Base-by-base conservation (phyloP, 331 rosid species). In the Spiraea crenata region DNA sequence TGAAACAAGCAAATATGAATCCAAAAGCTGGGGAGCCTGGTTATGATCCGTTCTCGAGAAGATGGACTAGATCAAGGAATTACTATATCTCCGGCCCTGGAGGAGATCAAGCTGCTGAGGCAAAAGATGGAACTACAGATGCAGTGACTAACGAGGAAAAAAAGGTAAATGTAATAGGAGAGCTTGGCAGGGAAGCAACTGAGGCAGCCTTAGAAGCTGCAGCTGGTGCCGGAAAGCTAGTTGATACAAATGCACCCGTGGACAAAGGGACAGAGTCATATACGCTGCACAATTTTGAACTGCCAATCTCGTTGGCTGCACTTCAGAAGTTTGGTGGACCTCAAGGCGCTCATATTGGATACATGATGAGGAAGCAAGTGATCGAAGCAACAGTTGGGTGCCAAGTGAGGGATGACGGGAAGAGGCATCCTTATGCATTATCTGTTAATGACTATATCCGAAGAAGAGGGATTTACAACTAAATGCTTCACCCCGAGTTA, bases 1-100 rank as follows among this genome's bases (percentile, higher is more conserved):
- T 50, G 76, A 89, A 72, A 79, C 63, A 57, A 0, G 59, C 2
- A 45, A 65, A 59, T 14, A 70, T 52, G 6, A 84, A 80, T 71
- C 54, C 79, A 47, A 86, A 81, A 80, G 87, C 79, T 3, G 87
- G 92, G 31, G 90, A 86, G 52, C 85, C 73, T 2, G 96, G 87
- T 41, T 83, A 83, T 76, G 96, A 89, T 84, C 92, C 92, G 0
- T 85, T 87, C 74, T 89, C 92, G 1, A 86, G 92, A 62, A 81
- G 90, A 72, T 86, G 96, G 96, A 87, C 89, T 6, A 81, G 87
- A 81, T 89, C 90, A 0, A 81, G 85, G 67, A 89, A 85, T 74
- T 86, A 85, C 78, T 89, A 70, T 16, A 55, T 14, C 37, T 49
- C 78, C 15, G 81, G 81, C 45, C 56, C 76, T 0, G 80, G 60